These are phyloP conservation scores for Calonectria pseudoturangicola DNA, from an alignment of 2,329 filamentous ascomycete genomes.

Conservation along the genomic window DNA sequence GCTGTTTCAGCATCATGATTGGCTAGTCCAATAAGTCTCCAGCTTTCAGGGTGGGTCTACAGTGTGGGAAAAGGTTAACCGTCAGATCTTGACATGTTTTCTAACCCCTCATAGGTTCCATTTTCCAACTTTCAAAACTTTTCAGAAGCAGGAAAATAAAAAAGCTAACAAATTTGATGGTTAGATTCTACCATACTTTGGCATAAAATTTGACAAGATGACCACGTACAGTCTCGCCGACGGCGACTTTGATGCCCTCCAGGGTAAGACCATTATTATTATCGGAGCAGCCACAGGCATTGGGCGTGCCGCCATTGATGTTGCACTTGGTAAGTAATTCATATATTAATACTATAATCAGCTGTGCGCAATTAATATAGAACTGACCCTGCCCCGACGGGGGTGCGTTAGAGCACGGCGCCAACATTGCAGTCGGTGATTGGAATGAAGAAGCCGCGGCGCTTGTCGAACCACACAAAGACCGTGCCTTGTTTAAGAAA, in stretches of 20 bases:
- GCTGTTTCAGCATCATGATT: not conserved
- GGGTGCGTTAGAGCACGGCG: not conserved
- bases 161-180: no score
- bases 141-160: not conserved
- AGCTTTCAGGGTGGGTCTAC: not conserved
- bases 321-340: conserved; percentile 7
- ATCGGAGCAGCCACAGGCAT: conserved; percentile 7
- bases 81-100: not conserved
- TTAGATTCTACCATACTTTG: no score
- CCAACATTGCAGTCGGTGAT: conserved; percentile 10
- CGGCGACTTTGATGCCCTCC: not conserved
- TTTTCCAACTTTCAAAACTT: not conserved
- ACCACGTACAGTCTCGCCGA: not conserved
- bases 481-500: not conserved
- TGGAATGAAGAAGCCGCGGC: conserved; percentile 12
- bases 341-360: no score
- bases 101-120: not conserved
- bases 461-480: not conserved
- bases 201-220: not conserved
- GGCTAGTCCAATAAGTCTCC: not conserved
- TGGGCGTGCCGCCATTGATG: conserved; percentile 4
- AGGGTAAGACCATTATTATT: conserved; percentile 5
- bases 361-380: no score
- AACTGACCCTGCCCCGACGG: no score
- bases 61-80: conserved; percentile 24